Conservation (phyloP, 495 filamentous ascomycete species). For the Parmelia sp. region DNA sequence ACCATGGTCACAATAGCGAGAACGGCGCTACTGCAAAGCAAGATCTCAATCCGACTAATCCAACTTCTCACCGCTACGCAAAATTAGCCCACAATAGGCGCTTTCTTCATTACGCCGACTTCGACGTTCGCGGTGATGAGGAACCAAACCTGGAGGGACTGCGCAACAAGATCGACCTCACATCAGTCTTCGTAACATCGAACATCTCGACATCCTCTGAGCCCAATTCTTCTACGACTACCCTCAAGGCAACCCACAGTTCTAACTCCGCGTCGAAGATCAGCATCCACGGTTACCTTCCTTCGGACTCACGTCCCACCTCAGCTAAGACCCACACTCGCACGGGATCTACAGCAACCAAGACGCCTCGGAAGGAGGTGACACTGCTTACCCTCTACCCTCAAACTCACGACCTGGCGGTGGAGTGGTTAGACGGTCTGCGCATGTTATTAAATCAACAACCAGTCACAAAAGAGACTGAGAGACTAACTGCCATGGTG, state of each 20-base stretch:
- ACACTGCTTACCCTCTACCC: conserved; percentile 78
- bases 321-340: conserved; percentile 28
- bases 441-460: conserved; percentile 93
- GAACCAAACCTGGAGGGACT: conserved; percentile 70
- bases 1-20: conserved; percentile 36
- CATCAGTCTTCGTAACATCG: conserved; percentile 84
- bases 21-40: conserved; percentile 30
- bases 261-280: conserved; percentile 67
- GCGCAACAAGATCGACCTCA: conserved; percentile 79
- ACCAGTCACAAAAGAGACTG: conserved; percentile 94
- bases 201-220: conserved; percentile 65
- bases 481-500: conserved; percentile 76
- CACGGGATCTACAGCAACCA: conserved; percentile 20
- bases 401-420: conserved; percentile 71
- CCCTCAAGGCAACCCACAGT: conserved; percentile 43
- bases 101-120: conserved; percentile 88
- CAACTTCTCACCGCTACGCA: conserved; percentile 66
- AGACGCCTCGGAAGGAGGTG: conserved; percentile 46
- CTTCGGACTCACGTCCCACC: conserved; percentile 28
- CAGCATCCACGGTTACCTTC: conserved; percentile 72
- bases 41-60: conserved; percentile 35
- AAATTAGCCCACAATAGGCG: conserved; percentile 87
- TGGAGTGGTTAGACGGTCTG: conserved; percentile 94
- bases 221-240: conserved; percentile 47
- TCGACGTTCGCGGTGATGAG: conserved; percentile 54